Base-by-base conservation (phyloP, 1,284 basidiomycete genomes). In the Cryptococcus sp. region DNA sequence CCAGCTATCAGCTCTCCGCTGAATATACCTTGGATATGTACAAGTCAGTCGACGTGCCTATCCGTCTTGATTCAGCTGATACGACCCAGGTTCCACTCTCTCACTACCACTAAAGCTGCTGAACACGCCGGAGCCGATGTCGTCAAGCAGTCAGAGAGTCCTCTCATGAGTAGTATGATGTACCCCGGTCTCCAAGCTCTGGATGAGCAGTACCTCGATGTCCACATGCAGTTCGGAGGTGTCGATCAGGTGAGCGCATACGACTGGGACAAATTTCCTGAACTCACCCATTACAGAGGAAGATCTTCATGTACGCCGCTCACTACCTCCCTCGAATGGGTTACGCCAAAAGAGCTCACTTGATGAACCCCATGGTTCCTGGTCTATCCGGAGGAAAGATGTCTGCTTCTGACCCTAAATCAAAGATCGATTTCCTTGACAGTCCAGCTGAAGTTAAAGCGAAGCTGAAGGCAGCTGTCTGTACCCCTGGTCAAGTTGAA, bases 81-180 rank as follows among this genome's bases (percentile, higher is more conserved):
- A 32, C 36, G 8, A 38, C 41, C 11, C 56, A 73, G 85, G 60
- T 83, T 98, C 46, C 89, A 88, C 64, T 86, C 95, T 8, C 86
- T 86, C 51, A 91, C 94, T 5, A 87, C 92, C 0, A 92, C 97
- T 71, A 92, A 97, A 76, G 96, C 98, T 44, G 64, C 94, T 13
- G 95, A 95, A 75, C 96, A 96, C 75, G 96, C 96, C 0, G 96
- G 96, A n/a, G 94, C 95, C 0, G 96, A 98, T 72, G 96, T 98
- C 50, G 96, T 98, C 66, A 98, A 98, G 79, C 94, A 97, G 76
- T 92, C 96, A 4, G 88, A 92, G 58, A 92, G 86, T 65, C 91
- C 96, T 0, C 78, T 97, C 49, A 80, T 98, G 53, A 90, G 88
- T 64, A 93, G 92, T 3, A 77, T 99, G 59, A 83, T 99, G 60